Conservation (phyloP, 306 rosid genomes). For the Rosa multiflora region DNA sequence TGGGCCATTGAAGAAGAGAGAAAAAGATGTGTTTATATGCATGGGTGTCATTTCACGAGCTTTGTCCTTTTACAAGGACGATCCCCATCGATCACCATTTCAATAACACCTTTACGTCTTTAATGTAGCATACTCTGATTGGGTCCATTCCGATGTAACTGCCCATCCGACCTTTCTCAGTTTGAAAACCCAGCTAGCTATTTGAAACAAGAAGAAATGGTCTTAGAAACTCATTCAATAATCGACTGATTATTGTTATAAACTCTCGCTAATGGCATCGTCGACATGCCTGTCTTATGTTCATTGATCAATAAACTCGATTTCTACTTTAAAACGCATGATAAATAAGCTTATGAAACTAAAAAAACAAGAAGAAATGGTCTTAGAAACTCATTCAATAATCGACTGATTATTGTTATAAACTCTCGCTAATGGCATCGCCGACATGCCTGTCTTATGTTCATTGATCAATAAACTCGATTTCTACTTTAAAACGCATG, state of each 20-base stretch:
- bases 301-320: too few species aligned
- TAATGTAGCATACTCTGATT: constrained; percentile 32
- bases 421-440: too few species aligned
- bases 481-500: not conserved
- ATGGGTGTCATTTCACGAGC: constrained; percentile 50
- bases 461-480: too few species aligned
- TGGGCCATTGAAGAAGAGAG: not conserved
- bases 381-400: not conserved
- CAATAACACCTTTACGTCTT: constrained; percentile 45
- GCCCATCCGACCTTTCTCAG: not conserved
- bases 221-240: not conserved
- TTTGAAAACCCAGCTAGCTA: not conserved
- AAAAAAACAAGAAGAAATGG: not conserved
- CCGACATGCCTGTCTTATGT: too few species aligned
- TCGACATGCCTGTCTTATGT: too few species aligned
- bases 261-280: too few species aligned
- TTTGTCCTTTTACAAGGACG: constrained; percentile 27
- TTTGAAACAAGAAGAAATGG: not conserved
- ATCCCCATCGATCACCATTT: constrained; percentile 30
- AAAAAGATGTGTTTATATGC: not conserved
- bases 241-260: too few species aligned
- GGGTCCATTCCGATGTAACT: constrained; percentile 9
- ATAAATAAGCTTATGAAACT: too few species aligned
- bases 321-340: not conserved
- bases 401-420: too few species aligned